phyloP scores from a whole-genome alignment of 805 yeast genomes.

The Candida ovalis region DNA sequence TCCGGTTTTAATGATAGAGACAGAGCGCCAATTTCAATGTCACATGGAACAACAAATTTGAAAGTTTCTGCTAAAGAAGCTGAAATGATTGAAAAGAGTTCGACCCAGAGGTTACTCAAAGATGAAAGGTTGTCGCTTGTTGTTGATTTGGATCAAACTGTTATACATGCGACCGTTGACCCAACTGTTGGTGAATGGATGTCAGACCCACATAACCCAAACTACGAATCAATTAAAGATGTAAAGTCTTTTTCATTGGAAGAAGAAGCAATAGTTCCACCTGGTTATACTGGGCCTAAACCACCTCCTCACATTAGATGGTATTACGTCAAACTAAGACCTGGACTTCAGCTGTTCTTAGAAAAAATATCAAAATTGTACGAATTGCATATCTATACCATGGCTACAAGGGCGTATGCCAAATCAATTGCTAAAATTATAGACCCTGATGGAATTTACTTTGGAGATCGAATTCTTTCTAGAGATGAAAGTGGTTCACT shows the following conservation, averaged over 20 bases:
- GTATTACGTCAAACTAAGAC: slow-evolving; percentile 91
- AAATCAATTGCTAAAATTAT: slow-evolving; percentile 82
- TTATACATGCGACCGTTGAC: slow-evolving; percentile 96
- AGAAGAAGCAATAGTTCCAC: slow-evolving; percentile 64
- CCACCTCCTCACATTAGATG: slow-evolving; percentile 63
- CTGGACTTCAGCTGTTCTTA: slow-evolving; percentile 77
- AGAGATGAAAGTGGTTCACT: slow-evolving; percentile 93
- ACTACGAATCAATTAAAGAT: slow-evolving; percentile 78
- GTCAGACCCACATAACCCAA: slow-evolving; percentile 78
- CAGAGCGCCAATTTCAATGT: slow-evolving; percentile 81
- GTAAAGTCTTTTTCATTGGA: slow-evolving; percentile 73
- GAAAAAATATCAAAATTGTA: slow-evolving; percentile 58
- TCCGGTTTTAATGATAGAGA: slow-evolving; percentile 63
- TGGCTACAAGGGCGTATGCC: slow-evolving; percentile 97
- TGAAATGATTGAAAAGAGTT: slow-evolving; percentile 65
- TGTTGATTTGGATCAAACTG: slow-evolving; percentile 96
- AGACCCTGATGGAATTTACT: slow-evolving; percentile 82
- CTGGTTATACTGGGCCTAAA: slow-evolving; percentile 56
- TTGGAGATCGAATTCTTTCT: slow-evolving; percentile 87
- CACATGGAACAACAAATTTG: slow-evolving; percentile 82
- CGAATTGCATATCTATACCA: slow-evolving; percentile 93
- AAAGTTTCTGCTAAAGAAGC: slow-evolving; percentile 87
- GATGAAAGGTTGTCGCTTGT: slow-evolving; percentile 79
- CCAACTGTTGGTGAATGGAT: slow-evolving; percentile 98
- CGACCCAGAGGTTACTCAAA: slow-evolving; percentile 55